A percentile compares a stretch with the other conserved stretches of the same genome.
These are phyloP conservation scores for Bothia castanella DNA, from an alignment of 1,284 basidiomycete genomes.

Conservation along the genomic window DNA sequence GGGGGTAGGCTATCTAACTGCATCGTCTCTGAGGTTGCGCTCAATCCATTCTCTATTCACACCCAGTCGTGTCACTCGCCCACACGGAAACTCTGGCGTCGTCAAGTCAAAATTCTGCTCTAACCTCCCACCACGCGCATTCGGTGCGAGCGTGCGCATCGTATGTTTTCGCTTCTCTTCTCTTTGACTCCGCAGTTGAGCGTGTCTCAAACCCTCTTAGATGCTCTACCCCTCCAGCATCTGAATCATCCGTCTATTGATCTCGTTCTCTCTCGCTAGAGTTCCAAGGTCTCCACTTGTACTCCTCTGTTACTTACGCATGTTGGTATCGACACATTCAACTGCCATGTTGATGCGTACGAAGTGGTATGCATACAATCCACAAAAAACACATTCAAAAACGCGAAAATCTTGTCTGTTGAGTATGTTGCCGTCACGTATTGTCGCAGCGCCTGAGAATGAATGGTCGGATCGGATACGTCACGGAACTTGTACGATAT, in stretches of 20 bases:
- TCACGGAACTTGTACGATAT: no score
- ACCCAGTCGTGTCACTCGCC: constrained; percentile 79
- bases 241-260: constrained; percentile 31
- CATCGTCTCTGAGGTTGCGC: background rate
- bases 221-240: constrained; percentile 55
- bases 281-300: constrained; percentile 5
- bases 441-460: background rate
- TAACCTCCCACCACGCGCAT: constrained; percentile 95
- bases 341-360: constrained; percentile 17
- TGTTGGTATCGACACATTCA: constrained; percentile 14
- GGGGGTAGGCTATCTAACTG: constrained; percentile 67
- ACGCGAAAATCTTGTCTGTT: constrained; percentile 8
- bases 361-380: constrained; percentile 14
- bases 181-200: background rate
- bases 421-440: no score
- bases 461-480: no score
- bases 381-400: constrained; percentile 4
- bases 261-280: background rate
- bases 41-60: background rate
- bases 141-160: constrained; percentile 93
- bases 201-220: constrained; percentile 23
- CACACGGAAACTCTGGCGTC: constrained; percentile 93
- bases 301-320: constrained; percentile 14
- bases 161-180: constrained; percentile 46
- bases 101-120: constrained; percentile 97